phyloP scores from a whole-genome alignment of 306 rosid species.

The Canavalia gladiata region DNA sequence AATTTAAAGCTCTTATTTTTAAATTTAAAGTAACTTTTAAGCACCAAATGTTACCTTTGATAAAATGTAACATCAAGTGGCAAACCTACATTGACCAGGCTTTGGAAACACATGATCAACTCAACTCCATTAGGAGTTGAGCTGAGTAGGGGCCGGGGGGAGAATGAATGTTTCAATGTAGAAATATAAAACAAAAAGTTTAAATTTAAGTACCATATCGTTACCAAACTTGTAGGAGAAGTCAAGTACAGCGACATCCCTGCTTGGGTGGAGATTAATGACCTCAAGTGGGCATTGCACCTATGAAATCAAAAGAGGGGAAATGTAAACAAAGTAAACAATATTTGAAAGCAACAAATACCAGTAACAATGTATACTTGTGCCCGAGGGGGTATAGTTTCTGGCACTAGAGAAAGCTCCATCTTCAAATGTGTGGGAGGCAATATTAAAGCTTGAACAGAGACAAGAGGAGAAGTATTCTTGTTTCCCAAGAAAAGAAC shows the following conservation, averaged over 20 bases:
- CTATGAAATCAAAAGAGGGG: slow-evolving; percentile 57
- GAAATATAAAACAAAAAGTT: slow-evolving; percentile 30
- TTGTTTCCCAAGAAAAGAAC: slow-evolving; percentile 99
- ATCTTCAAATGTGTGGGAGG: slow-evolving; percentile 91
- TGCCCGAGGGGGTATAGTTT: slow-evolving; percentile 98
- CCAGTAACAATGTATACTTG: slow-evolving; percentile 62
- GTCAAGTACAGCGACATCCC: slow-evolving; percentile 96
- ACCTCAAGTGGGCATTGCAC: slow-evolving; percentile 99
- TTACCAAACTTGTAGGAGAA: slow-evolving; percentile 92
- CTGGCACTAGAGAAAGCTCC: slow-evolving; percentile 95
- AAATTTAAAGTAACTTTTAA: no score
- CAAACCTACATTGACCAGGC: slow-evolving; percentile 1
- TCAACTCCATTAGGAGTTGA: slow-evolving; percentile 21
- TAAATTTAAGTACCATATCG: slow-evolving; percentile 70
- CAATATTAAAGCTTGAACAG: slow-evolving; percentile 90
- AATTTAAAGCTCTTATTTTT: no score
- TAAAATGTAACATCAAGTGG: slow-evolving; percentile 18
- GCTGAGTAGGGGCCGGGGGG: neutral
- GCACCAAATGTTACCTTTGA: neutral
- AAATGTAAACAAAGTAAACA: slow-evolving; percentile 32
- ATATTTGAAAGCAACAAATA: slow-evolving; percentile 34
- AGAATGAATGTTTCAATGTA: slow-evolving; percentile 6
- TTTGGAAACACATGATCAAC: slow-evolving; percentile 14
- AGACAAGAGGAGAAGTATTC: slow-evolving; percentile 85
- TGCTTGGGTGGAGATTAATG: slow-evolving; percentile 89